Base-by-base conservation (phyloP, 495 filamentous ascomycete genomes). In the Xylaria sp. region DNA sequence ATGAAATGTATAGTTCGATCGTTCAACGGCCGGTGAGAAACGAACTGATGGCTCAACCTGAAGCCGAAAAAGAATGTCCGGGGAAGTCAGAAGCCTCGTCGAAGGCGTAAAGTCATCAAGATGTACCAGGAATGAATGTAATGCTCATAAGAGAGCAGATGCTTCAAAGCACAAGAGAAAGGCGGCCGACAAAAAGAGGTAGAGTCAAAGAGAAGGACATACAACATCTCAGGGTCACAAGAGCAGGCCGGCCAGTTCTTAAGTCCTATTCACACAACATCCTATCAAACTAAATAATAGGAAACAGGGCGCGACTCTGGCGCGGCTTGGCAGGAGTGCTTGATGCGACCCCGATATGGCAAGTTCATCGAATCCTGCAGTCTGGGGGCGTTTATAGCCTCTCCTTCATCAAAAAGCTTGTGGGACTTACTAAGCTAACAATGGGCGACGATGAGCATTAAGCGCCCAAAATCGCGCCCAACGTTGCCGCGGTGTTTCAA, bases 391-490 rank as follows among this genome's bases (percentile, higher is more conserved):
- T 50, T 41, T 55, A 63, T 41, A 48, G 31, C 41, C 41, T 57
- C 67, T 61, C 53, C 55, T 69, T 69, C 67, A 61, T 61, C 67
- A 46, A 48, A 59, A 52, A 12, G 19, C 31, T 19, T 50, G 44
- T 21, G 26, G 31, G 24, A 55, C 50, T 53, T 3, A 53, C 3
- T 17, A 55, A 17, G 52, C 15, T 29, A 55, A 26, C 21, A 15
- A 55, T 59, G 40, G 59, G 4, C 15, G 35, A 44, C 21, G 3
- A 9, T 11, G 14, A 67, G 24, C 29, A 57, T 41, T 67, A 67
- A 41, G 64, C 63, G 63, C 64, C 37, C n/a, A 37, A 37, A 59
- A n/a, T 59, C 6, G 57, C 33, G 57, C 57, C 57, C 29, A n/a
- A 44, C 2, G 35, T 29, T 63, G 68, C 31, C 26, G 44, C 57